phyloP scores from a whole-genome alignment of 1,284 basidiomycete genomes.

The Cerrena zonata region DNA sequence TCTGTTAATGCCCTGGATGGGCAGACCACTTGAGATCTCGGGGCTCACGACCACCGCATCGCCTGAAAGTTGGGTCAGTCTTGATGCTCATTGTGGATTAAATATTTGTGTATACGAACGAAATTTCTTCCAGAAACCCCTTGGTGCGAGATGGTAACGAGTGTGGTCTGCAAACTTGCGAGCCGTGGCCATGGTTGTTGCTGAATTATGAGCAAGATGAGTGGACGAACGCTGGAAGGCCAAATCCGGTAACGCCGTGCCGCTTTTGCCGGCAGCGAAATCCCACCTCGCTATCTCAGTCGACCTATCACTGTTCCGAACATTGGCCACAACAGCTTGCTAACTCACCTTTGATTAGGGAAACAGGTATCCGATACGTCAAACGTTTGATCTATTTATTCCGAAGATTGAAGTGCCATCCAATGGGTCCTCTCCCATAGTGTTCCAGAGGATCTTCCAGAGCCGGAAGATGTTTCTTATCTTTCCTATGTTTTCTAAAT shows the following conservation, averaged over 20 bases:
- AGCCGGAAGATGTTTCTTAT: too few species aligned
- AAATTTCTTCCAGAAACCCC: slow-evolving; percentile 93
- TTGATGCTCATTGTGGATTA: background rate
- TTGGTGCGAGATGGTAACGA: slow-evolving; percentile 80
- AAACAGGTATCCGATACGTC: too few species aligned
- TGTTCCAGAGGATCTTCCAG: too few species aligned
- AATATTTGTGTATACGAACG: slow-evolving; percentile 44
- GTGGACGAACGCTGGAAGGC: background rate
- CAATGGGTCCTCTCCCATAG: too few species aligned
- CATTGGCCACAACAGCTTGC: too few species aligned
- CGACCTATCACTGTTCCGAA: too few species aligned
- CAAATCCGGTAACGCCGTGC: background rate
- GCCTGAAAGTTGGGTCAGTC: slow-evolving; percentile 39
- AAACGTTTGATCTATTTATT: too few species aligned
- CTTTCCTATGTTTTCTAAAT: too few species aligned
- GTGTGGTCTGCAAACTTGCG: slow-evolving; percentile 78
- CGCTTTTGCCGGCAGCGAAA: background rate
- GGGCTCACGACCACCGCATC: slow-evolving; percentile 77
- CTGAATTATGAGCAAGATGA: background rate
- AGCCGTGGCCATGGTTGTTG: slow-evolving; percentile 52
- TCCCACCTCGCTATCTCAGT: background rate
- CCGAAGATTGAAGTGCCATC: too few species aligned
- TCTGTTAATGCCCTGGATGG: slow-evolving; percentile 66
- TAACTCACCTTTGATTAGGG: too few species aligned
- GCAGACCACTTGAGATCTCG: slow-evolving; percentile 88